Base-by-base conservation (phyloP, 306 rosid genomes). In the Macrotyloma uniflorum region DNA sequence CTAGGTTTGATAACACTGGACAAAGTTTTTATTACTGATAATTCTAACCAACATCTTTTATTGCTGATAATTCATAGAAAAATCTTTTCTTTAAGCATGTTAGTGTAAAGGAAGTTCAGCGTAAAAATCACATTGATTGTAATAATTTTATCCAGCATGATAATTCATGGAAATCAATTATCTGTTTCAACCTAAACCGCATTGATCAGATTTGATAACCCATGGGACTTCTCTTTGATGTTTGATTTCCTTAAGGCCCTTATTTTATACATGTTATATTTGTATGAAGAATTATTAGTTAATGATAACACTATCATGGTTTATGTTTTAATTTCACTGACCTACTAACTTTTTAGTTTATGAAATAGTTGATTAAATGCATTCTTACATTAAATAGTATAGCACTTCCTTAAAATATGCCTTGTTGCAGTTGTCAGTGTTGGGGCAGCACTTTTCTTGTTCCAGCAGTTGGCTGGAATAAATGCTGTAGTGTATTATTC, bases 401-500 rank as follows among this genome's bases (percentile, higher is more conserved):
- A 62, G 35, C 58, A 63, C 58, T 79, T 63, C 9, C 18, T 22
- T 83, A 51, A 79, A 79, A 50, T 45, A 40, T 30, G 53, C 79
- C 82, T 86, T 79, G 70, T 74, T 82, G 82, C 93, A 95, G 98
- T 95, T 87, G 98, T 95, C 72, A 92, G 97, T 69, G 97, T 95
- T 64, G 98, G 98, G 77, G 96, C 93, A 3, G 90, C 98, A 65
- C 97, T 95, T 70, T 95, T 92, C 91, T 82, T 95, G 86, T 86
- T 95, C 87, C 98, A 95, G 77, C 98, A 95, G 82, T 76, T 95
- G 61, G 95, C 98, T 16, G 98, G 98, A 82, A 95, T 95, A 85
- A 95, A 95, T 45, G 98, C 98, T 5, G 98, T 92, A 65, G 98
- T 95, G 59, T 95, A 95, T 70, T 95, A 95, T 87, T 95, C 98